Evolutionary conservation across 1,139 yeast species (phyloP).

Genomic region (Candida sojae): DNA sequence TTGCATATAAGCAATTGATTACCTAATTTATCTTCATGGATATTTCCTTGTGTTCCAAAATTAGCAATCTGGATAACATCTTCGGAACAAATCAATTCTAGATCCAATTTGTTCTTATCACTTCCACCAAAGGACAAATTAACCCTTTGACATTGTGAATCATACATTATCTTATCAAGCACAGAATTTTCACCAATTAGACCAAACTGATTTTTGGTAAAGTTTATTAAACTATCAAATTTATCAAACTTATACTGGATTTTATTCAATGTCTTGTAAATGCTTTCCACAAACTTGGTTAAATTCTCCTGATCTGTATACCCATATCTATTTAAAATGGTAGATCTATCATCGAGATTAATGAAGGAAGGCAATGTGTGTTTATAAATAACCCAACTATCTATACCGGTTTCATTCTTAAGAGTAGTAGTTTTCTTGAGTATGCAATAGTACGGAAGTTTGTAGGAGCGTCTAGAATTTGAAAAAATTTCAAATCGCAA

Average conservation of each 20-base stretch:
- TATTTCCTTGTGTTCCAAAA: slow-evolving; percentile 8
- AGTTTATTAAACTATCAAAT: slow-evolving; percentile 19
- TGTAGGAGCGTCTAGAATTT: slow-evolving; percentile 18
- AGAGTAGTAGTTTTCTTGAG: slow-evolving; percentile 19
- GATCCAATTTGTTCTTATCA: slow-evolving; percentile 6
- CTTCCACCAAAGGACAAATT: slow-evolving; percentile 7
- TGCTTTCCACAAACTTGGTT: slow-evolving; percentile 5
- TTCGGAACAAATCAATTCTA: slow-evolving; percentile 23
- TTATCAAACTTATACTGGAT: slow-evolving; percentile 37
- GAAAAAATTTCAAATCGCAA: slow-evolving; percentile 39
- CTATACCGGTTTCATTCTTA: not conserved
- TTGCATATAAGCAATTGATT: slow-evolving; percentile 16
- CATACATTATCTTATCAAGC: slow-evolving; percentile 20
- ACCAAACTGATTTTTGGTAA: slow-evolving; percentile 16
- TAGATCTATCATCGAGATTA: slow-evolving; percentile 18
- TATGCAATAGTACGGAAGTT: slow-evolving; percentile 41
- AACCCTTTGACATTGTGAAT: slow-evolving; percentile 27
- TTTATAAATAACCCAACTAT: slow-evolving; percentile 35
- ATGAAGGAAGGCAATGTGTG: slow-evolving; percentile 40
- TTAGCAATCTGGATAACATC: slow-evolving; percentile 17
- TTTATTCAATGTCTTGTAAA: slow-evolving; percentile 15
- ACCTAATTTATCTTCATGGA: slow-evolving; percentile 1
- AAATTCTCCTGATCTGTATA: not conserved
- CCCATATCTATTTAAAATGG: not conserved
- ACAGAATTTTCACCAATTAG: slow-evolving; percentile 9